A percentile compares a stretch with the other conserved stretches of the same genome.
phyloP scores from a whole-genome alignment of 306 rosid species.

The Lupinus albus region DNA sequence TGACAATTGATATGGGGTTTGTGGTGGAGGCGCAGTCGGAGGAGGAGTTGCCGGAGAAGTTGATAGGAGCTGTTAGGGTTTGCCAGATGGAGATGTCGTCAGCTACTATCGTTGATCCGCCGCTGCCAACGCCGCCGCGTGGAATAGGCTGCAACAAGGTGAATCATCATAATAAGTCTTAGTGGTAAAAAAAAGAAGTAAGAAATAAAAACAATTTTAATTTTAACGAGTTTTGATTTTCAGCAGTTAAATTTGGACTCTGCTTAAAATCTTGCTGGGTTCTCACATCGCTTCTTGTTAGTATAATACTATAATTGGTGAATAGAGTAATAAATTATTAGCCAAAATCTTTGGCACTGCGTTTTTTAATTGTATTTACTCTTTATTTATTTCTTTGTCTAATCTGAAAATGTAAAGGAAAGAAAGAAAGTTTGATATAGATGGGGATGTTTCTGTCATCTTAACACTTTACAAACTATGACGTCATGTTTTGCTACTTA shows the following conservation, averaged over 20 bases:
- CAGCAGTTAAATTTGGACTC: background rate
- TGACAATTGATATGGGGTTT: conserved; percentile 86
- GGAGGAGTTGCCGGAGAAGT: conserved; percentile 83
- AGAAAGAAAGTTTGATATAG: background rate
- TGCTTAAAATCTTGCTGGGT: background rate
- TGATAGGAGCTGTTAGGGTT: conserved; percentile 82
- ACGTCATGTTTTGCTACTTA: too few species aligned
- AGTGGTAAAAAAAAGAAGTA: background rate
- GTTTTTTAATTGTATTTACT: too few species aligned
- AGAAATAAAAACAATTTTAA: too few species aligned
- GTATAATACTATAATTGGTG: background rate
- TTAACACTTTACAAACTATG: too few species aligned
- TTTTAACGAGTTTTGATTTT: background rate
- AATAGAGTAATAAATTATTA: conserved; percentile 18
- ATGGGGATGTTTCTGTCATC: background rate
- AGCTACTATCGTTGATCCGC: conserved; percentile 59
- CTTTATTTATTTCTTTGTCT: background rate
- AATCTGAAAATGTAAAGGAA: background rate
- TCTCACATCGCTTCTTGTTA: background rate
- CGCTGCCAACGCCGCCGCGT: conserved; percentile 28
- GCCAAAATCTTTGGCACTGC: background rate
- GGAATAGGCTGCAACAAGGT: conserved; percentile 56
- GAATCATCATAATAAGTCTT: conserved; percentile 50
- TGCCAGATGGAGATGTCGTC: conserved; percentile 90
- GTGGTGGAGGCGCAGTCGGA: conserved; percentile 83